These are phyloP conservation scores for Daldinia childiae DNA, from an alignment of 495 filamentous ascomycete genomes.

Conservation along the genomic window DNA sequence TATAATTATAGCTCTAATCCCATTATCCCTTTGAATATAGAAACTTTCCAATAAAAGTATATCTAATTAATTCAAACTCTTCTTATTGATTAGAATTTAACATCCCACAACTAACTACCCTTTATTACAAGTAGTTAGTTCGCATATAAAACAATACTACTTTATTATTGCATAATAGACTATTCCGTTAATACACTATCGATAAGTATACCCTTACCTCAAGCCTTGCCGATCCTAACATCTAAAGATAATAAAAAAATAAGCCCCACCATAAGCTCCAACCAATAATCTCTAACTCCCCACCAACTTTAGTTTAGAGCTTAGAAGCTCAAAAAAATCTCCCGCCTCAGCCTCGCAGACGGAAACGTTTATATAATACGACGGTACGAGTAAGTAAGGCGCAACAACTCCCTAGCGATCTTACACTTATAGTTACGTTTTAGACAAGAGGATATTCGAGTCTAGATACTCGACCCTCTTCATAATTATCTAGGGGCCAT, in stretches of 20 bases:
- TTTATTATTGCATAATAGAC: constrained; percentile 26
- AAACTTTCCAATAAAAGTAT: too few relatives aligned
- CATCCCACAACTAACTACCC: too few relatives aligned
- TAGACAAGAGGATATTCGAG: not conserved
- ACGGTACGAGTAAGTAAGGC: too few relatives aligned
- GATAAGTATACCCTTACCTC: constrained; percentile 12
- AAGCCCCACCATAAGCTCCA: constrained; percentile 12
- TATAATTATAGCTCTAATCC: too few relatives aligned
- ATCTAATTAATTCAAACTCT: too few relatives aligned
- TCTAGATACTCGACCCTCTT: not conserved
- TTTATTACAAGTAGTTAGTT: too few relatives aligned
- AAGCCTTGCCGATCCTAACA: not conserved
- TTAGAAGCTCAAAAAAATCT: constrained; percentile 44
- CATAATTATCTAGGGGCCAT: not conserved
- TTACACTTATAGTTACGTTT: not conserved
- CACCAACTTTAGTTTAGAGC: constrained; percentile 3
- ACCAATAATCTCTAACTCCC: constrained; percentile 5
- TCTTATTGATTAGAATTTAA: too few relatives aligned
- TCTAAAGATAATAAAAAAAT: too few relatives aligned
- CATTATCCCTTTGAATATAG: too few relatives aligned
- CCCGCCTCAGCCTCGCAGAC: constrained; percentile 36
- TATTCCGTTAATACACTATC: constrained; percentile 13
- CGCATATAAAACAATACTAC: not conserved
- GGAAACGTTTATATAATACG: not conserved
- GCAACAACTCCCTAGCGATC: too few relatives aligned